Percentiles rank a stretch among this genome's conserved stretches.
phyloP scores from a whole-genome alignment of 441 rosid species.

The Croton setiger region DNA sequence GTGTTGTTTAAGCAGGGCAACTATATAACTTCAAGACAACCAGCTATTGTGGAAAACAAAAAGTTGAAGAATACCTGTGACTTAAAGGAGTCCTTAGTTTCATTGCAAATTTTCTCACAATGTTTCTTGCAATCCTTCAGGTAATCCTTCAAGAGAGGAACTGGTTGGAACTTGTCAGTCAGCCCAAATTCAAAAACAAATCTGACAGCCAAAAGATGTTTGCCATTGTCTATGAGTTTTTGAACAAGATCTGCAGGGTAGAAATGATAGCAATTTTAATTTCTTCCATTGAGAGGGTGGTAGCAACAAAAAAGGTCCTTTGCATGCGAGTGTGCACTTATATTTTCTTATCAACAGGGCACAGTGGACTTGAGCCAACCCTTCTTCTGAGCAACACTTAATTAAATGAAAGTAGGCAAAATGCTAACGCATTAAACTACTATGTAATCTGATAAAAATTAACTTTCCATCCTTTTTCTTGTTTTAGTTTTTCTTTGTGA shows the following conservation, averaged over 20 bases:
- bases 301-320: not conserved
- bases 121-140: constrained; percentile 33
- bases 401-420: not conserved
- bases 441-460: not conserved
- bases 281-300: not conserved
- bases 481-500: not conserved
- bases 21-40: not conserved
- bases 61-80: constrained; percentile 37
- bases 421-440: not conserved
- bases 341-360: not conserved
- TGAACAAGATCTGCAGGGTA: constrained; percentile 40
- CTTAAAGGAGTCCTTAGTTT: constrained; percentile 40
- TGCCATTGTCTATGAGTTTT: constrained; percentile 46
- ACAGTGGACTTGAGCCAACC: not conserved
- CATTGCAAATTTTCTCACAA: constrained; percentile 32
- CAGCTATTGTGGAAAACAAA: constrained; percentile 11
- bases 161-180: constrained; percentile 50
- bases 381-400: not conserved
- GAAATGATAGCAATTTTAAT: not conserved
- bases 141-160: constrained; percentile 44
- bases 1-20: constrained; percentile 5
- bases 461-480: not conserved
- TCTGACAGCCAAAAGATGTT: constrained; percentile 47
- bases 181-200: constrained; percentile 59
- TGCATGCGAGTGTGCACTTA: not conserved